Percentiles rank a stretch among this genome's conserved stretches.
Conservation (phyloP, 306 rosid species). For the Casuarina equisetifolia region DNA sequence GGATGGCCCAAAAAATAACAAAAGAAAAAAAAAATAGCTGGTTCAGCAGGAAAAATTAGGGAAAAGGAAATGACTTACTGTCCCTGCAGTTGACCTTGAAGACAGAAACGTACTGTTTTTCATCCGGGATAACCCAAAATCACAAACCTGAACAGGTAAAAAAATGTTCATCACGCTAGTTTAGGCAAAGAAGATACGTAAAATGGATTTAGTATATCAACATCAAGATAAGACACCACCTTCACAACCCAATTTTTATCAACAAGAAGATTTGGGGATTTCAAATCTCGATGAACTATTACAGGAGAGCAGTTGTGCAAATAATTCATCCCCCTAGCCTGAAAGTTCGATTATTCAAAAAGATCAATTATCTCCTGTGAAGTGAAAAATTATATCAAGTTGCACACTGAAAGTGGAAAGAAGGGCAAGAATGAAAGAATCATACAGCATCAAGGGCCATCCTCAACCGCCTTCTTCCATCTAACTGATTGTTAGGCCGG, state of each 20-base stretch:
- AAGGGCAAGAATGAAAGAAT: constrained; percentile 26
- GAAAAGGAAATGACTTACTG: constrained; percentile 53
- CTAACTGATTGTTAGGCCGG: constrained; percentile 90
- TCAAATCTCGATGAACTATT: constrained; percentile 91
- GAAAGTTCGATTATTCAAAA: constrained; percentile 33
- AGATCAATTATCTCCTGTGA: constrained; percentile 12
- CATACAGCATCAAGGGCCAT: constrained; percentile 97
- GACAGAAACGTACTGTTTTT: constrained; percentile 95
- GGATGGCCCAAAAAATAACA: neutral
- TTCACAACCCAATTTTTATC: constrained; percentile 89
- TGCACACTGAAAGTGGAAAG: constrained; percentile 20
- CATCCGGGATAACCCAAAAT: constrained; percentile 92
- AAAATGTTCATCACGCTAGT: constrained; percentile 9
- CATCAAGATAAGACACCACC: constrained; percentile 41
- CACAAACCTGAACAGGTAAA: constrained; percentile 69
- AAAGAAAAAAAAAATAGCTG: neutral
- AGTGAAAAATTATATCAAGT: constrained; percentile 14
- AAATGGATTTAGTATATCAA: neutral
- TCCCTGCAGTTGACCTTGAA: constrained; percentile 97
- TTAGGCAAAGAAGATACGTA: constrained; percentile 28
- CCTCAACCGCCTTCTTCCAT: constrained; percentile 77
- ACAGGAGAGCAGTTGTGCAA: constrained; percentile 81
- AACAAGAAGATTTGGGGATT: constrained; percentile 94
- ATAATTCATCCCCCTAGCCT: constrained; percentile 98
- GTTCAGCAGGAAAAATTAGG: neutral